Evolutionary conservation across 1,139 yeast species (phyloP).

Genomic region (Sugiyamaella sp.): DNA sequence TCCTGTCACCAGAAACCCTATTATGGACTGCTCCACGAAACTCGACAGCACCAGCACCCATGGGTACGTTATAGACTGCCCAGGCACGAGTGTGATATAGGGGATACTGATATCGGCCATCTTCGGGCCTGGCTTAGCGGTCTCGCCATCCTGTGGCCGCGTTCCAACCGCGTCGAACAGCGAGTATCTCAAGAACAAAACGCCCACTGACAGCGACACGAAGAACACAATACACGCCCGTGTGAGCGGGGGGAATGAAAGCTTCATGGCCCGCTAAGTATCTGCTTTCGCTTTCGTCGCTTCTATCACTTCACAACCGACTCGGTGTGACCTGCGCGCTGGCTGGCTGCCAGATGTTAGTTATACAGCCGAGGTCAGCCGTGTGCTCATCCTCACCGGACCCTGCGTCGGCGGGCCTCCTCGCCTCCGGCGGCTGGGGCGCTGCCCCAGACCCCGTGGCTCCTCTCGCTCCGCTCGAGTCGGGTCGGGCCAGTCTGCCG

Average conservation of each 20-base stretch:
- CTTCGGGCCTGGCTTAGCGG: conserved; percentile 5
- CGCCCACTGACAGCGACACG: conserved; percentile 38
- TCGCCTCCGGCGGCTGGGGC: conserved; percentile 2
- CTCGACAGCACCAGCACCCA: conserved; percentile 77
- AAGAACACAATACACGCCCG: conserved; percentile 40
- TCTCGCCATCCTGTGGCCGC: conserved; percentile 26
- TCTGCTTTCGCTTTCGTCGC: not conserved
- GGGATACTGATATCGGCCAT: conserved; percentile 53
- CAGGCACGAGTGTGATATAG: conserved; percentile 70
- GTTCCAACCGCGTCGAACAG: conserved; percentile 28
- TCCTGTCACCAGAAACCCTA: conserved; percentile 55
- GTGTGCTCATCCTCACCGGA: too few species aligned
- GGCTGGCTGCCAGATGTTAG: not conserved
- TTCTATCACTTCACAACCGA: too few species aligned
- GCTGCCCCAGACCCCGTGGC: not conserved
- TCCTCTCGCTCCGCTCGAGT: not conserved
- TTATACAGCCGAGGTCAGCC: not conserved
- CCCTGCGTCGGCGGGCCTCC: not conserved
- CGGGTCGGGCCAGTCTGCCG: not conserved
- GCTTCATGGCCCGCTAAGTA: conserved; percentile 18
- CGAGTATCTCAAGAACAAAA: conserved; percentile 35
- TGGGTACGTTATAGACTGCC: conserved; percentile 60
- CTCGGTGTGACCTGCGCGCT: not conserved
- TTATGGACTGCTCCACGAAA: conserved; percentile 65
- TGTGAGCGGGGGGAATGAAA: conserved; percentile 48